A percentile compares a stretch with the other conserved stretches of the same genome.
Conservation (phyloP, 495 filamentous ascomycete genomes). For the Hapsidospora chrysogenum region DNA sequence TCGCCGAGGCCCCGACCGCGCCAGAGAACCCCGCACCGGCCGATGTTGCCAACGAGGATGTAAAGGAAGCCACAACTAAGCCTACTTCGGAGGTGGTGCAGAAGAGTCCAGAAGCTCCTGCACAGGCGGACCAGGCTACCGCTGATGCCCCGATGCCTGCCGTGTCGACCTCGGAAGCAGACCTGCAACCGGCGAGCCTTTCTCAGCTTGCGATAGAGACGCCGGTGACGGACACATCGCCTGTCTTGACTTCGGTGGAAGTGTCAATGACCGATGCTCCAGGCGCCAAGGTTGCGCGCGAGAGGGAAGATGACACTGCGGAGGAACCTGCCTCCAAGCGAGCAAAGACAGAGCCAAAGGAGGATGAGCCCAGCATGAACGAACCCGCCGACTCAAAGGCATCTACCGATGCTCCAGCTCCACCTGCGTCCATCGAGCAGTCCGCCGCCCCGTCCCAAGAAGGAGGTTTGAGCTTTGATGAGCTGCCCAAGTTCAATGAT, state of each 20-base stretch:
- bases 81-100: not conserved
- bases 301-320: slow-evolving; percentile 52
- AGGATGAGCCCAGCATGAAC: not conserved
- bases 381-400: not conserved
- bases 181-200: slow-evolving; percentile 6
- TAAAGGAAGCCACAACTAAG: slow-evolving; percentile 1
- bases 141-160: slow-evolving; percentile 1
- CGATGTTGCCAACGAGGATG: not conserved
- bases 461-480: slow-evolving; percentile 1
- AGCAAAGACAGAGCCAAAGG: slow-evolving; percentile 38
- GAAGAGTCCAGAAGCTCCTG: not conserved
- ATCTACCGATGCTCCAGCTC: slow-evolving; percentile 1
- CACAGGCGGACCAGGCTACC: not conserved
- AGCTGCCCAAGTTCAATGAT: slow-evolving; percentile 5
- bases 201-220: slow-evolving; percentile 15
- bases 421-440: not conserved
- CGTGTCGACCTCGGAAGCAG: not conserved
- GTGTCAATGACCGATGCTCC: slow-evolving; percentile 18
- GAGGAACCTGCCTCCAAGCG: slow-evolving; percentile 70
- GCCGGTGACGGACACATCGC: slow-evolving; percentile 8
- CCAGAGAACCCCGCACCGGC: not conserved
- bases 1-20: not conserved
- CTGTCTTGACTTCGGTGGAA: slow-evolving; percentile 11
- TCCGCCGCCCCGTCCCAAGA: slow-evolving; percentile 5
- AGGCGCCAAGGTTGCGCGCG: slow-evolving; percentile 39